Evolutionary conservation across 441 rosid species (phyloP).

Genomic region (Lepidium campestre): DNA sequence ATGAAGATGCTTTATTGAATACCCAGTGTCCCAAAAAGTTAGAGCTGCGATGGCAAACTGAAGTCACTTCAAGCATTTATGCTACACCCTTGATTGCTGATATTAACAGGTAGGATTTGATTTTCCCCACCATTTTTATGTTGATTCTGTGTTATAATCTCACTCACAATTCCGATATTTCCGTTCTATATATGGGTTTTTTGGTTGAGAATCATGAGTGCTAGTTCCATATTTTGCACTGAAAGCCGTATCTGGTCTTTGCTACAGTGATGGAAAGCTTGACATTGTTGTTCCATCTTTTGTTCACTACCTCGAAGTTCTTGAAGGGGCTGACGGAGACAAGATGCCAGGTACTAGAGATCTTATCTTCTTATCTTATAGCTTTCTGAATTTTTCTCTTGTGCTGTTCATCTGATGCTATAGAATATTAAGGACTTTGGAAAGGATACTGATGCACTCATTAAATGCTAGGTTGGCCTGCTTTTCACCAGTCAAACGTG

Average conservation of each 20-base stretch:
- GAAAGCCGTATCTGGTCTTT: background rate
- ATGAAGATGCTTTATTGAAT: conserved; percentile 88
- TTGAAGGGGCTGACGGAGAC: conserved; percentile 99
- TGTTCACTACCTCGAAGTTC: conserved; percentile 97
- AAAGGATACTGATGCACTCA: conserved; percentile 7
- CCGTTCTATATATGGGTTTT: conserved; percentile 4
- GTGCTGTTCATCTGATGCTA: background rate
- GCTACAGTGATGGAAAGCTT: conserved; percentile 92
- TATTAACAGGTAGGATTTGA: conserved; percentile 60
- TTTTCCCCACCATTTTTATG: background rate
- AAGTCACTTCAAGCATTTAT: conserved; percentile 95
- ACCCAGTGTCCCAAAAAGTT: conserved; percentile 84
- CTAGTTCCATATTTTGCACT: background rate
- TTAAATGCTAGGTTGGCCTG: conserved; percentile 87
- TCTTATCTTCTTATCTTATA: background rate
- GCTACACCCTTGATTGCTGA: conserved; percentile 96
- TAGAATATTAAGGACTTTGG: background rate
- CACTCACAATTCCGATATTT: background rate
- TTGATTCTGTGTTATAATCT: background rate
- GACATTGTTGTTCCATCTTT: conserved; percentile 96
- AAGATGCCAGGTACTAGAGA: conserved; percentile 79
- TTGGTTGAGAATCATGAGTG: background rate
- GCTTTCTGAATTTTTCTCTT: background rate
- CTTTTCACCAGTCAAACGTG: conserved; percentile 96
- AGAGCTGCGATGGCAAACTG: conserved; percentile 99